Evolutionary conservation across 768 basidiomycete species (phyloP).

Genomic region (Trametes elegans): DNA sequence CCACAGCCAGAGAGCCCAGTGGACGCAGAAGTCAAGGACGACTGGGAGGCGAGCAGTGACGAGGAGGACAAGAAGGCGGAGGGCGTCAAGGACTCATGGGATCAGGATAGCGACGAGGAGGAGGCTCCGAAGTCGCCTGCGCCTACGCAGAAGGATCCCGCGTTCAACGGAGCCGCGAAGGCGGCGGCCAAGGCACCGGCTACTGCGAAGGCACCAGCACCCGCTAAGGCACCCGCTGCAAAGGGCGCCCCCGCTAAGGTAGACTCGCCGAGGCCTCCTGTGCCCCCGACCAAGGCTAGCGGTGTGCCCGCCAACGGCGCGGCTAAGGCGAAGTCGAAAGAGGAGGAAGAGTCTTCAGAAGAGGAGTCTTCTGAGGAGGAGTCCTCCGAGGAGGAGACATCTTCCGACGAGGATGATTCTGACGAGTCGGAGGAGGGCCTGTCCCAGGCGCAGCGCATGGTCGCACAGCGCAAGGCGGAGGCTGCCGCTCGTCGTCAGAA

Average conservation of each 20-base stretch:
- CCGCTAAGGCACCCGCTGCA: constrained; percentile 20
- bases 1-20: constrained; percentile 6
- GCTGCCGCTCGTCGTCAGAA: constrained; percentile 80
- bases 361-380: constrained; percentile 24
- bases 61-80: constrained; percentile 37
- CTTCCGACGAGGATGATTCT: constrained; percentile 42
- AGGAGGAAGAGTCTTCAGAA: constrained; percentile 15
- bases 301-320: neutral
- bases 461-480: constrained; percentile 73
- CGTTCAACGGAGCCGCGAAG: too few relatives aligned
- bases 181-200: too few relatives aligned
- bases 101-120: constrained; percentile 54
- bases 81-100: constrained; percentile 52
- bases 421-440: constrained; percentile 59
- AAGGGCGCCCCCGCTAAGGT: constrained; percentile 15
- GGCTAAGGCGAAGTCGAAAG: constrained; percentile 12
- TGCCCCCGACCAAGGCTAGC: neutral
- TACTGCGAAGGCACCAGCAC: constrained; percentile 3
- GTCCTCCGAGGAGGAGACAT: constrained; percentile 35
- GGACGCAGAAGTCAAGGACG: constrained; percentile 43
- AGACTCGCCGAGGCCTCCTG: constrained; percentile 15
- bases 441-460: constrained; percentile 63
- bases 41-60: constrained; percentile 51
- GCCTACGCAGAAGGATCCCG: too few relatives aligned
- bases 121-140: constrained; percentile 6